phyloP scores from a whole-genome alignment of 495 filamentous ascomycete genomes.

The Neurospora sp. region DNA sequence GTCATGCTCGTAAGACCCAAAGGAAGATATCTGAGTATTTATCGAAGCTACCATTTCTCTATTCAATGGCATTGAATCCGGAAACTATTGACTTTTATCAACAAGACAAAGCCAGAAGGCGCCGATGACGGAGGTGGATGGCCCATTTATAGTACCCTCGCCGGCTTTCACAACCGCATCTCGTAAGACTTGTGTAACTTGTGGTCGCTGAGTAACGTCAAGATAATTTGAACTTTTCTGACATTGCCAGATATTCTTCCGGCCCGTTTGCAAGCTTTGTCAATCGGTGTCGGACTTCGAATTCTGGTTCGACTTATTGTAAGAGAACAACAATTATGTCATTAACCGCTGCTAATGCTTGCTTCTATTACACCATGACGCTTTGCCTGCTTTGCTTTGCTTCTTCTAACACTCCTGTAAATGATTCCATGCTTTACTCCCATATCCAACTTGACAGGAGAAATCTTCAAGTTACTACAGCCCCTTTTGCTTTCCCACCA shows the following conservation, averaged over 20 bases:
- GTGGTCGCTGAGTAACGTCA: background rate
- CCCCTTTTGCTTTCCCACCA: background rate
- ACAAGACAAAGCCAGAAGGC: background rate
- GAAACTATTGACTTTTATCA: too few relatives aligned
- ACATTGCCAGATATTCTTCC: background rate
- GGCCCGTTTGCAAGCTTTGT: background rate
- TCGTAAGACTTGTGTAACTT: background rate
- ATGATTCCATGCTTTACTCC: background rate
- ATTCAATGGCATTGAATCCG: too few relatives aligned
- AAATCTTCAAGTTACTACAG: background rate
- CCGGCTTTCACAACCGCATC: background rate
- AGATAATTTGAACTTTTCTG: background rate
- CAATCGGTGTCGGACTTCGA: background rate
- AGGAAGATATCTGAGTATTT: too few relatives aligned
- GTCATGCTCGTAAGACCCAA: too few relatives aligned
- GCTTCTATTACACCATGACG: background rate
- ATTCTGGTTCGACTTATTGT: background rate
- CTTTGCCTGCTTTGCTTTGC: background rate
- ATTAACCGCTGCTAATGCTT: constrained; percentile 4
- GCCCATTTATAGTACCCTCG: background rate
- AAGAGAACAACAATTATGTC: background rate
- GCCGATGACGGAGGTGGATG: background rate
- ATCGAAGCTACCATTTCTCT: too few relatives aligned
- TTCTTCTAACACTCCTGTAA: background rate
- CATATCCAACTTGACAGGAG: background rate